Base-by-base conservation (phyloP, 768 basidiomycete genomes). In the Dentipellis fragilis region DNA sequence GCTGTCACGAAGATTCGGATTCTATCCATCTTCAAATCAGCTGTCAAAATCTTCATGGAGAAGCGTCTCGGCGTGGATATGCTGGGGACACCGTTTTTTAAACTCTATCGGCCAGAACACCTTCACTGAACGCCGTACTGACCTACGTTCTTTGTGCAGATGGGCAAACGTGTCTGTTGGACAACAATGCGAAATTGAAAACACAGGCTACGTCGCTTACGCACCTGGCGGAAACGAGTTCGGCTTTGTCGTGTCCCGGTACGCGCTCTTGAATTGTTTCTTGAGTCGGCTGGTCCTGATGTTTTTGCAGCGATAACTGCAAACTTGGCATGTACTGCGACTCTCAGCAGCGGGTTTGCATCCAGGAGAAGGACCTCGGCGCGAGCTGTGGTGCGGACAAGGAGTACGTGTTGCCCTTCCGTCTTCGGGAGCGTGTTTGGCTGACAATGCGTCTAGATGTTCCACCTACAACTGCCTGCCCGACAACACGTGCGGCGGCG, bases 201-300 rank as follows among this genome's bases (percentile, higher is more conserved):
- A 94, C 67, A 87, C 83, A 0, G 77, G 80, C 2, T 93, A 89
- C 65, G 84, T 81, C 48, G 85, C 80, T 0, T 91, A 89, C 64
- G 74, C 79, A 0, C 63, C 74, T 22, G 60, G 60, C 2, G 74
- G 71, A 45, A 71, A 71, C 3, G 83, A 87, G 66, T 89, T 84
- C 58, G 77, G 87, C 48, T 81, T 89, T 66, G 83, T 93, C 52
- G 83, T 92, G 2, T 92, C 90, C 56, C 80, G 90, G 90, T 88
- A 58, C 49, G 7, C 45, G 29, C 12, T 11, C 16, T 54, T n/a
- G 10, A 29, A 7, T 54, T 23, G 17, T 4, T n/a, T 8, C 47
- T 48, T 16, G 51, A 11, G 17, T 50, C 54, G 35, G 21, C 29
- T 29, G 6, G 29, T 29, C 52, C 34, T 55, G 53, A 35, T 49